These are phyloP conservation scores for Pythium monospermum DNA, from an alignment of 352 stramenopile species.

Conservation along the genomic window DNA sequence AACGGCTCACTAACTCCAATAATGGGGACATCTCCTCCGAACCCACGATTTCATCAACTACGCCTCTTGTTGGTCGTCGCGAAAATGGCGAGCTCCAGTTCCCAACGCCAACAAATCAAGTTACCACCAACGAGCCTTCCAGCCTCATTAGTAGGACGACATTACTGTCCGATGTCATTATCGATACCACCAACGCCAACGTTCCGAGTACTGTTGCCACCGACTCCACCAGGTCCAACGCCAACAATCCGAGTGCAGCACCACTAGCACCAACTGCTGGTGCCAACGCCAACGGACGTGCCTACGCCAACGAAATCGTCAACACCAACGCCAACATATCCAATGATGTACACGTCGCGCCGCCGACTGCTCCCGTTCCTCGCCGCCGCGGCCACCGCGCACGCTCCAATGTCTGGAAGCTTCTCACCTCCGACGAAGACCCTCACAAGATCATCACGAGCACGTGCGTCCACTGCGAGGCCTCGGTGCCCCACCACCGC, in stretches of 20 bases:
- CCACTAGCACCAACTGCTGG: background rate
- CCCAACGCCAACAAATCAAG: no score
- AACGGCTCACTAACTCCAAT: no score
- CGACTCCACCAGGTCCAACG: background rate
- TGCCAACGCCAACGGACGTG: constrained; percentile 3
- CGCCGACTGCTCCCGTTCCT: background rate
- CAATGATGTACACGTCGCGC: no score
- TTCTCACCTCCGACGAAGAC: constrained; percentile 19
- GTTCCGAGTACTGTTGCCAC: no score
- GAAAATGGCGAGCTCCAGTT: no score
- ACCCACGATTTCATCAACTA: no score
- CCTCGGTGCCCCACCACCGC: constrained; percentile 26
- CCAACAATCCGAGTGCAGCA: background rate
- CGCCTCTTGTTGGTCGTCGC: no score
- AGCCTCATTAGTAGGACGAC: no score
- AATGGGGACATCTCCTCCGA: no score
- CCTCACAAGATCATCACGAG: constrained; percentile 19
- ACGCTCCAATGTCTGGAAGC: constrained; percentile 23
- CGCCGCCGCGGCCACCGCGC: constrained; percentile 25
- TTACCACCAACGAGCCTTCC: no score
- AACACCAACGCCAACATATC: background rate
- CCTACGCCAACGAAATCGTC: background rate
- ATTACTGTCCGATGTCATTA: no score
- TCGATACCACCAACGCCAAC: no score
- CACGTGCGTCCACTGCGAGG: constrained; percentile 22